Percentiles rank a stretch among this genome's conserved stretches.
Evolutionary conservation across 169 alveolate genomes (phyloP).

Genomic region (Babesia gibsoni): DNA sequence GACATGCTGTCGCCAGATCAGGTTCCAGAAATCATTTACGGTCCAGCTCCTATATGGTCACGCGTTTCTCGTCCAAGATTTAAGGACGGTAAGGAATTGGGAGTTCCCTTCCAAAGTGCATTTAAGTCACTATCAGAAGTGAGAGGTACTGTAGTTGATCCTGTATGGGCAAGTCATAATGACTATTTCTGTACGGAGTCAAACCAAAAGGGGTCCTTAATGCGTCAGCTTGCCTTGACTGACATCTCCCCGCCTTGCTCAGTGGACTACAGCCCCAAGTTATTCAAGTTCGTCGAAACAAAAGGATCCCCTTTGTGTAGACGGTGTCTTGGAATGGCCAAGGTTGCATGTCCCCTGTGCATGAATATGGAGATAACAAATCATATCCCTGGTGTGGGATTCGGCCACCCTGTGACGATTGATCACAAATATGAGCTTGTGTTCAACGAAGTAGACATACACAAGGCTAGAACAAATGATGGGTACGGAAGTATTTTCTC

Average conservation of each 20-base stretch:
- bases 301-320: conserved; percentile 40
- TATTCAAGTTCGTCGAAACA: conserved; percentile 48
- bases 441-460: conserved; percentile 38
- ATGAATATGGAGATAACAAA: not conserved
- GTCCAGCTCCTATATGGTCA: conserved; percentile 60
- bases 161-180: conserved; percentile 53
- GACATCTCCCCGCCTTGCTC: conserved; percentile 44
- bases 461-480: conserved; percentile 28
- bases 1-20: conserved; percentile 23
- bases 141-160: conserved; percentile 46
- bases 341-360: conserved; percentile 50
- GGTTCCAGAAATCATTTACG: conserved; percentile 53
- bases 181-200: not conserved
- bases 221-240: conserved; percentile 33
- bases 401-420: conserved; percentile 24
- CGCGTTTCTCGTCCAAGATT: conserved; percentile 12
- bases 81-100: conserved; percentile 42
- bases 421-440: conserved; percentile 51
- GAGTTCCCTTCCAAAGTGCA: conserved; percentile 14
- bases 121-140: conserved; percentile 3
- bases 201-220: not conserved
- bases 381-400: conserved; percentile 33
- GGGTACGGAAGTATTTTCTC: conserved; percentile 1
- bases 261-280: conserved; percentile 61
- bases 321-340: conserved; percentile 60